These are phyloP conservation scores for Leccinellum albellum DNA, from an alignment of 768 basidiomycete species.

Conservation along the genomic window DNA sequence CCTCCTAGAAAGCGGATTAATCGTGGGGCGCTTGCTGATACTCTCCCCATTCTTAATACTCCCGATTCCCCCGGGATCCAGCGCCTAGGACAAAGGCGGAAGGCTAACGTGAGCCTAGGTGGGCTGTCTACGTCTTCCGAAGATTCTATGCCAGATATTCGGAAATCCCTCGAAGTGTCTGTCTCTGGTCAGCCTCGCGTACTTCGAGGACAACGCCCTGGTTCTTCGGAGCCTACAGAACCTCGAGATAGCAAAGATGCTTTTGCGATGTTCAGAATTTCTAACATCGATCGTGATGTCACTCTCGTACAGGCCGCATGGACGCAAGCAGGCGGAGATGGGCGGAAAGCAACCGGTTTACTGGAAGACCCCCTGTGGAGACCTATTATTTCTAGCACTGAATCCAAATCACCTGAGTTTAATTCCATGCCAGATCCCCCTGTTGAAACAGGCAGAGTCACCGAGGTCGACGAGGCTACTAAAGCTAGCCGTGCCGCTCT, in stretches of 20 bases:
- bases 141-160: conserved; percentile 56
- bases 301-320: conserved; percentile 60
- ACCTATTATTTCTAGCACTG: conserved; percentile 27
- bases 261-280: conserved; percentile 60
- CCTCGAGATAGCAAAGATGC: conserved; percentile 23
- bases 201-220: conserved; percentile 44
- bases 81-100: conserved; percentile 48
- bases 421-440: conserved; percentile 17
- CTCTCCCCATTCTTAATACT: conserved; percentile 21
- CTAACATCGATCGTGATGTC: conserved; percentile 45
- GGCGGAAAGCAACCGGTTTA: conserved; percentile 54
- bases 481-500: conserved; percentile 61
- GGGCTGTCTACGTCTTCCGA: conserved; percentile 61
- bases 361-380: conserved; percentile 58
- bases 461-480: conserved; percentile 69
- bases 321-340: conserved; percentile 58
- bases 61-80: conserved; percentile 61
- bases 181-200: conserved; percentile 45
- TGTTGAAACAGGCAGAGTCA: conserved; percentile 54
- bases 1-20: conserved; percentile 73
- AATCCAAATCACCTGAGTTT: conserved; percentile 11
- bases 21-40: conserved; percentile 42
- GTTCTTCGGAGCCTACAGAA: conserved; percentile 30
- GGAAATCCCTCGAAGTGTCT: conserved; percentile 39
- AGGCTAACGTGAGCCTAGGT: conserved; percentile 35